Conservation (phyloP, 2,329 filamentous ascomycete genomes). For the Aspergillus texensis region DNA sequence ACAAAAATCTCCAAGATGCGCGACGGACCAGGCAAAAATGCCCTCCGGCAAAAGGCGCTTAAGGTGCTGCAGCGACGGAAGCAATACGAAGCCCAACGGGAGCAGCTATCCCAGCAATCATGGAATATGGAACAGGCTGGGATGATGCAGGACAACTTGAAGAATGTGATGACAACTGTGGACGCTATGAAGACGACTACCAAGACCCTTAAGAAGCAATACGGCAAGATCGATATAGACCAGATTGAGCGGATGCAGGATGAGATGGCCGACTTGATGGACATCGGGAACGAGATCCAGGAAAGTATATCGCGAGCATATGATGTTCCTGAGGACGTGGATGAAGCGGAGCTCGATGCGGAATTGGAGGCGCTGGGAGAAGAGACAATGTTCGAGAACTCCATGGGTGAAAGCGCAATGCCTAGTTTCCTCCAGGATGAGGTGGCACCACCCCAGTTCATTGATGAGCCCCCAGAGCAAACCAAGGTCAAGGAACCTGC, state of each 20-base stretch:
- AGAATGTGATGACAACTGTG: slow-evolving; percentile 97
- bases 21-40: slow-evolving; percentile 89
- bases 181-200: slow-evolving; percentile 97
- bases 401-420: slow-evolving; percentile 63
- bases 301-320: slow-evolving; percentile 90
- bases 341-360: slow-evolving; percentile 93
- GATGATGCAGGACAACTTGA: slow-evolving; percentile 98
- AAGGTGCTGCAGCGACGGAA: slow-evolving; percentile 93
- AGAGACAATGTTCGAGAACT: slow-evolving; percentile 84
- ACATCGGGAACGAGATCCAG: slow-evolving; percentile 97
- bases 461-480: slow-evolving; percentile 82
- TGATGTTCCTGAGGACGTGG: slow-evolving; percentile 94
- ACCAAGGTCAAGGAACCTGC: slow-evolving; percentile 82
- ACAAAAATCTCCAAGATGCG: slow-evolving; percentile 87
- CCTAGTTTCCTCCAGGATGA: slow-evolving; percentile 91
- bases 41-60: slow-evolving; percentile 90
- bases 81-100: slow-evolving; percentile 89
- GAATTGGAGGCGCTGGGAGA: slow-evolving; percentile 93
- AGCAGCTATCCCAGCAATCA: slow-evolving; percentile 89
- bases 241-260: slow-evolving; percentile 98
- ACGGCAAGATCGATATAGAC: slow-evolving; percentile 95
- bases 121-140: slow-evolving; percentile 99
- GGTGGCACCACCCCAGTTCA: slow-evolving; percentile 77
- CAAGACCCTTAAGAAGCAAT: slow-evolving; percentile 88
- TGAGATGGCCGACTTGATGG: slow-evolving; percentile 97